Evolutionary conservation across 345 rosid species (phyloP).

Genomic region (Citrus sinensis): DNA sequence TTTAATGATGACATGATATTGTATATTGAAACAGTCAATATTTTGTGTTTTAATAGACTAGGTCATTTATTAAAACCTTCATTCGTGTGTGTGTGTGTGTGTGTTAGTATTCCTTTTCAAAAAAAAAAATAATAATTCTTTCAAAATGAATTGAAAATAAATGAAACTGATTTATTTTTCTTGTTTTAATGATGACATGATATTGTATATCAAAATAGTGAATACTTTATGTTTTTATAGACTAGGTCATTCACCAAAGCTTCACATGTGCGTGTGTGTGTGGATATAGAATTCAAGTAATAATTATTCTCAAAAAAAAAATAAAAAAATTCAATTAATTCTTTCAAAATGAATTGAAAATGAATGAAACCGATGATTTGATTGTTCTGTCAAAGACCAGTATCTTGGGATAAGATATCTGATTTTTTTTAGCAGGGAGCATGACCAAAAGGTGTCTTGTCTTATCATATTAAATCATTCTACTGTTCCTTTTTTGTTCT

Average conservation of each 20-base stretch:
- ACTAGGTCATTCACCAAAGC: not conserved
- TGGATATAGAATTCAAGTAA: not conserved
- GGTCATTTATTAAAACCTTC: not conserved
- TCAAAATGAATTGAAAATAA: not conserved
- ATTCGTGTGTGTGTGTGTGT: not conserved
- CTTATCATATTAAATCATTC: conserved; percentile 41
- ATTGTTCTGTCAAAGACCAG: conserved; percentile 34
- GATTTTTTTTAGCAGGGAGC: conserved; percentile 9
- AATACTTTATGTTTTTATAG: not conserved
- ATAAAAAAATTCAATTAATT: too few relatives aligned
- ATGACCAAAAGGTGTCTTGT: conserved; percentile 39
- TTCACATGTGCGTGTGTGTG: not conserved
- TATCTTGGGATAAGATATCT: conserved; percentile 30
- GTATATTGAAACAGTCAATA: not conserved
- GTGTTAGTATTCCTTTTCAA: too few relatives aligned
- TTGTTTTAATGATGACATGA: too few relatives aligned
- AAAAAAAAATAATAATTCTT: too few relatives aligned
- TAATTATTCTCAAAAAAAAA: too few relatives aligned
- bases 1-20: not conserved
- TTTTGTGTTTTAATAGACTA: not conserved
- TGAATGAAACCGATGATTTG: conserved; percentile 25
- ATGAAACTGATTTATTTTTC: not conserved
- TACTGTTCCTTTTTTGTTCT: conserved; percentile 35
- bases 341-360: not conserved
- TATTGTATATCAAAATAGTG: not conserved